phyloP scores from a whole-genome alignment of 352 stramenopile genomes.

The Globisporangium solare region DNA sequence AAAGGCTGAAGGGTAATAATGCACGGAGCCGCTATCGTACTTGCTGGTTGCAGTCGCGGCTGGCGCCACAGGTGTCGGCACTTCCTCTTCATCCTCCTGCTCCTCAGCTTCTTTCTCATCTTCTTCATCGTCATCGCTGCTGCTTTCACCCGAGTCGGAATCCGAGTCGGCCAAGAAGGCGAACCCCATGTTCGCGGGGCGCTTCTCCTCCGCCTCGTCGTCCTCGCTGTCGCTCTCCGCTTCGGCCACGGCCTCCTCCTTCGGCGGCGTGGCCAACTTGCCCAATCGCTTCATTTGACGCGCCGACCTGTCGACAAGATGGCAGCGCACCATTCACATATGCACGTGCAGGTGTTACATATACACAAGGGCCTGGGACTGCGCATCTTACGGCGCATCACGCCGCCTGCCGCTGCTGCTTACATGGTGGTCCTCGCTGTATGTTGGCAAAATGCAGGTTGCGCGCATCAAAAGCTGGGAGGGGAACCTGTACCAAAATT shows the following conservation, averaged over 20 bases:
- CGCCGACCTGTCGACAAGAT: conserved; percentile 44
- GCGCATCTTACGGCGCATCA: too few species aligned
- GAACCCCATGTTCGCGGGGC: conserved; percentile 51
- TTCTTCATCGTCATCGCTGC: conserved; percentile 20
- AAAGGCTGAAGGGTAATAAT: not conserved
- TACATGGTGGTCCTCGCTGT: not conserved
- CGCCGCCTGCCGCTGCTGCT: not conserved
- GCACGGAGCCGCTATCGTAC: conserved; percentile 6
- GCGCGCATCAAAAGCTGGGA: not conserved
- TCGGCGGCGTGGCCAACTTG: conserved; percentile 41
- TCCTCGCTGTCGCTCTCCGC: conserved; percentile 31
- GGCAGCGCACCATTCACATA: not conserved
- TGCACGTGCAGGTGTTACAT: not conserved
- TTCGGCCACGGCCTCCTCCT: conserved; percentile 12
- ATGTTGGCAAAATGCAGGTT: not conserved
- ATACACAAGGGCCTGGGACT: too few species aligned
- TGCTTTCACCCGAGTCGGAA: conserved; percentile 33
- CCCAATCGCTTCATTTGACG: conserved; percentile 68
- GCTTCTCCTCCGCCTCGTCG: conserved; percentile 51
- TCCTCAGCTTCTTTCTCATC: conserved; percentile 17
- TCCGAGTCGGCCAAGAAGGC: conserved; percentile 70
- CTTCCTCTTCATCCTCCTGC: conserved; percentile 14
- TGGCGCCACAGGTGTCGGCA: conserved; percentile 7
- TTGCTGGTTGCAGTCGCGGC: conserved; percentile 9
- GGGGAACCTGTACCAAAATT: not conserved